Evolutionary conservation across 2,329 filamentous ascomycete genomes (phyloP).

Genomic region (Penicillium sclerotigenum): DNA sequence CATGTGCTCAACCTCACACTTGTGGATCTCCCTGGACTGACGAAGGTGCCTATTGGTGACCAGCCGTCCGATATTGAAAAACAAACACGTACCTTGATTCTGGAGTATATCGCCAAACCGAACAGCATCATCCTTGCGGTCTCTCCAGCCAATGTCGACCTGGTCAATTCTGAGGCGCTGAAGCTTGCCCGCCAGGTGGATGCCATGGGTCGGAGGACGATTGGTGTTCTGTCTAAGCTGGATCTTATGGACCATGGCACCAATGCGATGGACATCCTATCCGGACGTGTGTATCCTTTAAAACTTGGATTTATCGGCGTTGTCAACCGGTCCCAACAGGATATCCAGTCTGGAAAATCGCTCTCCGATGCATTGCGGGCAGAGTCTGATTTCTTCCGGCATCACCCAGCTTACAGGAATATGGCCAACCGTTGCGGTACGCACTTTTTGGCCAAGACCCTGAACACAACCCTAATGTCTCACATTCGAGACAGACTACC

Average conservation of each 20-base stretch:
- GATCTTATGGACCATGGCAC: constrained; percentile 99
- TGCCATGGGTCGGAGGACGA: constrained; percentile 87
- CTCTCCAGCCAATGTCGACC: constrained; percentile 94
- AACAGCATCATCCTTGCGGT: constrained; percentile 98
- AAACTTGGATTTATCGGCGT: constrained; percentile 98
- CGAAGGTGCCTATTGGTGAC: constrained; percentile 97
- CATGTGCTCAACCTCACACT: constrained; percentile 94
- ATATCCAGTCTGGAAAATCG: constrained; percentile 95
- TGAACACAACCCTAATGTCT: constrained; percentile 92
- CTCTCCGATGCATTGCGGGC: constrained; percentile 85
- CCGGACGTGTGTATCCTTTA: constrained; percentile 90
- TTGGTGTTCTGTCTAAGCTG: constrained; percentile 93
- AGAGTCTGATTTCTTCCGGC: constrained; percentile 92
- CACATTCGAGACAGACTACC: constrained; percentile 94
- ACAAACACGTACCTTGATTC: constrained; percentile 92
- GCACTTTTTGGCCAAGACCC: constrained; percentile 86
- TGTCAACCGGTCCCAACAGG: constrained; percentile 95
- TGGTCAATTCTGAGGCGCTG: constrained; percentile 95
- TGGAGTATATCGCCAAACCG: constrained; percentile 97
- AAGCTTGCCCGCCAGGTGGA: constrained; percentile 97
- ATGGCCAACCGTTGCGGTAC: constrained; percentile 93
- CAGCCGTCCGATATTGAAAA: constrained; percentile 98
- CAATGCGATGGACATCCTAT: constrained; percentile 96
- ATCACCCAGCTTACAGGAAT: constrained; percentile 95
- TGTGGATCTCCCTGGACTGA: constrained; percentile 92